Conservation (phyloP, 345 rosid species). For the Aegle marmelos region DNA sequence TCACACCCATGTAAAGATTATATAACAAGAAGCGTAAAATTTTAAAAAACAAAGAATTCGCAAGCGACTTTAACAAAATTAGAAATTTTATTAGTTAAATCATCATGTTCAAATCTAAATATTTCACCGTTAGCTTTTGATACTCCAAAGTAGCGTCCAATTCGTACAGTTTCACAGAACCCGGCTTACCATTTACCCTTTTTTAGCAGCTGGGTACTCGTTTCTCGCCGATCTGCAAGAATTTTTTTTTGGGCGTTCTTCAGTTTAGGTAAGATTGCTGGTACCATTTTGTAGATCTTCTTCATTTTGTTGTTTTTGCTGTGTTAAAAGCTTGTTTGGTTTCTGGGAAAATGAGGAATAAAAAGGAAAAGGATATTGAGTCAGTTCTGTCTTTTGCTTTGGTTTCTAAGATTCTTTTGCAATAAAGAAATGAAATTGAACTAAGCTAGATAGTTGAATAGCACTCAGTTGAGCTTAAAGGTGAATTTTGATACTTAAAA, state of each 20-base stretch:
- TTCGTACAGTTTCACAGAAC: background rate
- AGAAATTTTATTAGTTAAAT: background rate
- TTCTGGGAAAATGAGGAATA: constrained; percentile 6
- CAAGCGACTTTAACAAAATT: background rate
- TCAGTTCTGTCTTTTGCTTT: background rate
- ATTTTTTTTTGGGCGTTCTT: constrained; percentile 21
- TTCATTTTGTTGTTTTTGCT: background rate
- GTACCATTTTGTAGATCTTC: constrained; percentile 24
- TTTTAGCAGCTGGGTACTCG: constrained; percentile 19
- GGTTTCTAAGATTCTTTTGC: background rate
- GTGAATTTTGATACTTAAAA: background rate
- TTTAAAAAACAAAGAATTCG: background rate
- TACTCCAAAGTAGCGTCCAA: background rate
- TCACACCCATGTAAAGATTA: background rate
- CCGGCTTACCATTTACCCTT: background rate
- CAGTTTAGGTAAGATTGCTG: constrained; percentile 25
- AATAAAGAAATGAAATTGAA: background rate
- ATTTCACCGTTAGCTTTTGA: background rate
- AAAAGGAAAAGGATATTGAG: background rate
- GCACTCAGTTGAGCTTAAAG: background rate
- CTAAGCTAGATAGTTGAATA: background rate
- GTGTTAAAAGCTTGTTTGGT: background rate
- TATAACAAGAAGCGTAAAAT: background rate
- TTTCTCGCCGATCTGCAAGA: constrained; percentile 16
- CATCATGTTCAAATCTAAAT: background rate